Conservation (phyloP, 2,329 filamentous ascomycete genomes). For the Diaporthe velutina region DNA sequence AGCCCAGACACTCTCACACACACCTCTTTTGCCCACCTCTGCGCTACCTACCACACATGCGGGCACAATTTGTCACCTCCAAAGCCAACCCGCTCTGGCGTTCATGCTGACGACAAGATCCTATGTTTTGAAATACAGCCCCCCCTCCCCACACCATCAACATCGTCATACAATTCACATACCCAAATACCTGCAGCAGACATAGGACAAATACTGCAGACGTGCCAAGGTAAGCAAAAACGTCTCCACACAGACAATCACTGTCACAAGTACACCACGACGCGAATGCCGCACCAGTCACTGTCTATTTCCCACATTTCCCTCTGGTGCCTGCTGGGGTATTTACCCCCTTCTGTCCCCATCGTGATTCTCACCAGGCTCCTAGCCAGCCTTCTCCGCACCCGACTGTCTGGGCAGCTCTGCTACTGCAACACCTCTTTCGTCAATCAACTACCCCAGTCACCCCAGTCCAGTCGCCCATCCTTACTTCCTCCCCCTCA, state of each 20-base stretch:
- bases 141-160: neutral
- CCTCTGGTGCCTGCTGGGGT: neutral
- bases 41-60: conserved; percentile 26
- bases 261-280: neutral
- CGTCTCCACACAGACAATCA: neutral
- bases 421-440: neutral
- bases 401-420: conserved; percentile 18
- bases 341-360: neutral
- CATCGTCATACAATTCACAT: neutral
- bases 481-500: neutral
- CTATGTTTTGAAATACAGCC: conserved; percentile 3
- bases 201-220: neutral
- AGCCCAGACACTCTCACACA: neutral
- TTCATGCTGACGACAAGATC: conserved; percentile 21
- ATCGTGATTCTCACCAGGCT: neutral
- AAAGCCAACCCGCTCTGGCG: neutral
- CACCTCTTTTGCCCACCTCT: neutral
- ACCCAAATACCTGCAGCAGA: neutral
- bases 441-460: neutral
- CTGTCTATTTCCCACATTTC: neutral
- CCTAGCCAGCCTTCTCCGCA: neutral
- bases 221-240: neutral
- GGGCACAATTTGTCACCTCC: conserved; percentile 29
- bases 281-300: neutral
- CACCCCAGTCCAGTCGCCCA: neutral